Conservation (phyloP, 495 filamentous ascomycete genomes). For the Podospora pseudoanserina region DNA sequence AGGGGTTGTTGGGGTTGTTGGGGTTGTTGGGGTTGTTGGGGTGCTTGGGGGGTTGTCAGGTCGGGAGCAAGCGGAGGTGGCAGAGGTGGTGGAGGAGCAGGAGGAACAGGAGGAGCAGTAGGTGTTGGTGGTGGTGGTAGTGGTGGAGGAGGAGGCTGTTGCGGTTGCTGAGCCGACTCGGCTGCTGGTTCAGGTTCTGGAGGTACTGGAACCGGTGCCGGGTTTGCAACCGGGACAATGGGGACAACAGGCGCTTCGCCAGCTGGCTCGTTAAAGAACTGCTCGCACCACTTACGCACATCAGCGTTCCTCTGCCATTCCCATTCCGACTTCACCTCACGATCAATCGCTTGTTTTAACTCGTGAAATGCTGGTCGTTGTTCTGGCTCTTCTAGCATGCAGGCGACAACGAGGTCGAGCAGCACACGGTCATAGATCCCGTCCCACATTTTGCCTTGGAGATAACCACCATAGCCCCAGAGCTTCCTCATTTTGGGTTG, state of each 20-base stretch:
- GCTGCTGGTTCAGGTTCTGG: too few relatives aligned
- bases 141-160: background rate
- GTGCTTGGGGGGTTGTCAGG: too few relatives aligned
- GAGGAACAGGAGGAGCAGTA: too few relatives aligned
- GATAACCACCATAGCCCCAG: background rate
- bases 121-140: background rate
- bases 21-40: too few relatives aligned
- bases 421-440: background rate
- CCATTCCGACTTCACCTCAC: background rate
- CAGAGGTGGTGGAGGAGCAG: too few relatives aligned
- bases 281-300: background rate
- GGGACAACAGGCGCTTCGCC: background rate
- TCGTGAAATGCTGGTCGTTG: background rate
- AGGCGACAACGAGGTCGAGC: background rate
- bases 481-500: background rate
- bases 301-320: background rate
- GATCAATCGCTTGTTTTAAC: background rate
- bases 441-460: background rate
- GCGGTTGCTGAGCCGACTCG: background rate
- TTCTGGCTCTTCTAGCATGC: background rate
- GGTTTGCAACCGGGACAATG: background rate
- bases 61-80: too few relatives aligned
- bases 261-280: background rate
- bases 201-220: background rate
- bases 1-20: too few relatives aligned